These are phyloP conservation scores for Phytophthora crassamura DNA, from an alignment of 352 stramenopile genomes.

Conservation along the genomic window DNA sequence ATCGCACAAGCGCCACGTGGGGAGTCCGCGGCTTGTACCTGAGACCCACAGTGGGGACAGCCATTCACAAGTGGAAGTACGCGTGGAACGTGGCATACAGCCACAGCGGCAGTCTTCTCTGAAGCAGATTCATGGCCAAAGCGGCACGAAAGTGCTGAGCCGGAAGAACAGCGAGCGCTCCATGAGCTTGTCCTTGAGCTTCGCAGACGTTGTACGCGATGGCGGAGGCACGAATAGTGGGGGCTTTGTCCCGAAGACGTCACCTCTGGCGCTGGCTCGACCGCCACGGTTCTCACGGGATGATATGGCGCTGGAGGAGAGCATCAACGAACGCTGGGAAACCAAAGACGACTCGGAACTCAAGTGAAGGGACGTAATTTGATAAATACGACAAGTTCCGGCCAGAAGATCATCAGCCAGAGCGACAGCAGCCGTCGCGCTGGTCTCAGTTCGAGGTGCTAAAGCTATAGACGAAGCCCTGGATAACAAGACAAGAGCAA, in stretches of 20 bases:
- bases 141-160: slow-evolving; percentile 34
- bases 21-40: slow-evolving; percentile 55
- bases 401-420: slow-evolving; percentile 4
- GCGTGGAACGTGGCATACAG: slow-evolving; percentile 9
- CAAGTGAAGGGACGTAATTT: slow-evolving; percentile 44
- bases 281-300: slow-evolving; percentile 55
- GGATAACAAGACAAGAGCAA: slow-evolving; percentile 10
- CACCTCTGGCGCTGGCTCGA: slow-evolving; percentile 49
- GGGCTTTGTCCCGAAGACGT: slow-evolving; percentile 39
- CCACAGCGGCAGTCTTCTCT: slow-evolving; percentile 31
- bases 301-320: slow-evolving; percentile 65
- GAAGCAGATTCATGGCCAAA: slow-evolving; percentile 30
- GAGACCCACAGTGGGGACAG: slow-evolving; percentile 27
- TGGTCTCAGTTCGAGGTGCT: slow-evolving; percentile 27
- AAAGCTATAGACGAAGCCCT: slow-evolving; percentile 85
- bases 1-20: slow-evolving; percentile 32
- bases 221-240: slow-evolving; percentile 35
- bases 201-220: slow-evolving; percentile 84
- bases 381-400: slow-evolving; percentile 53
- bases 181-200: slow-evolving; percentile 89
- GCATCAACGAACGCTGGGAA: slow-evolving; percentile 74
- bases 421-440: not conserved
- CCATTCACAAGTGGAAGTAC: slow-evolving; percentile 12
- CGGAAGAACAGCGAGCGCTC: slow-evolving; percentile 78
- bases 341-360: slow-evolving; percentile 75